Conservation (phyloP, 805 yeast species). For the Tetrapisispora taiwanensis region DNA sequence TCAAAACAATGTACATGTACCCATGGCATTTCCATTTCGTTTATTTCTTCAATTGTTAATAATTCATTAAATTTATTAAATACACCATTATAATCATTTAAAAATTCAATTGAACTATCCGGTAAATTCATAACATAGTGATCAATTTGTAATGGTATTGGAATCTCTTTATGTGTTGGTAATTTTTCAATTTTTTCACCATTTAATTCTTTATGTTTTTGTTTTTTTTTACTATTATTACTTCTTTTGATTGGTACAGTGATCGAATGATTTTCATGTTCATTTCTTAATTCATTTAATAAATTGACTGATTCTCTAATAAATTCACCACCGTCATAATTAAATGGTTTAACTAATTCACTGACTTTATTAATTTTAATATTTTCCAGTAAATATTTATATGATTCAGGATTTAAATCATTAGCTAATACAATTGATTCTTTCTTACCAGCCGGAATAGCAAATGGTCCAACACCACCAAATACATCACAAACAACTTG, state of each 20-base stretch:
- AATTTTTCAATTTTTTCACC: conserved; percentile 21
- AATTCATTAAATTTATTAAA: conserved; percentile 18
- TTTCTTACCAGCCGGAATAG: conserved; percentile 88
- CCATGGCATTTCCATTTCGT: conserved; percentile 51
- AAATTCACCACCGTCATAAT: conserved; percentile 76
- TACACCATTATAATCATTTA: conserved; percentile 52
- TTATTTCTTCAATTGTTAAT: neutral
- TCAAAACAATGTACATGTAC: conserved; percentile 90
- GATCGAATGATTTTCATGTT: conserved; percentile 27
- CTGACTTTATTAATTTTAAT: conserved; percentile 52
- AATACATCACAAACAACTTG: conserved; percentile 87
- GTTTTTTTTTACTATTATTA: neutral
- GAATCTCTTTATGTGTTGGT: conserved; percentile 32
- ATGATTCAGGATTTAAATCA: conserved; percentile 86
- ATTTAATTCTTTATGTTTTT: conserved; percentile 29
- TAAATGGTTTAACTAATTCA: conserved; percentile 49
- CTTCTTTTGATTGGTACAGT: conserved; percentile 28
- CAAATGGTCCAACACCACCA: conserved; percentile 99
- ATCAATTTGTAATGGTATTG: conserved; percentile 26
- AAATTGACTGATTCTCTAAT: conserved; percentile 50
- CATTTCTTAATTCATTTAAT: conserved; percentile 37
- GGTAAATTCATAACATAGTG: conserved; percentile 95
- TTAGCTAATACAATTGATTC: conserved; percentile 76
- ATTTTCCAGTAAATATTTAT: conserved; percentile 56
- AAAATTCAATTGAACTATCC: conserved; percentile 77